Base-by-base conservation (phyloP, 2,329 filamentous ascomycete genomes). In the Chrysoporthe puriensis region DNA sequence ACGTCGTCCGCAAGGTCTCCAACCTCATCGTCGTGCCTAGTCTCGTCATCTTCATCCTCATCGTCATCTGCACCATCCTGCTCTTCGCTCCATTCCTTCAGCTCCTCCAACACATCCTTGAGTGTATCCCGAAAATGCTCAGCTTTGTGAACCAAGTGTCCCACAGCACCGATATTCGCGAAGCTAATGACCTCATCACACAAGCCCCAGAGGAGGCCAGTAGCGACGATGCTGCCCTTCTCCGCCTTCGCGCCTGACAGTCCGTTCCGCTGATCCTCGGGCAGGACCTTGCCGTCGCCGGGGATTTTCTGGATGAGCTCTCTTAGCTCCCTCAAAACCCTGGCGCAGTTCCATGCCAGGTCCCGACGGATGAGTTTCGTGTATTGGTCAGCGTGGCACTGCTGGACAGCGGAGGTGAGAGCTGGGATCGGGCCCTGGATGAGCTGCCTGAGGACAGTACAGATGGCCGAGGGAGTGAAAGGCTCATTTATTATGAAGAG, bases 21-120 rank as follows among this genome's bases (percentile, higher is more conserved):
- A 63, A 88, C 83, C 18, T 86, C 77, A n/a, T 79, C 77, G 26
- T 76, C 73, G 21, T 75, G 76, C 5, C 77, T 78, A 43, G 76
- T 77, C 21, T 77, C 79, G n/a, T 81, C 77, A 34, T 80, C 82
- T 1, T 88, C 82, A 44, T 79, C 81, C 34, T 85, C 83, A 0
- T 85, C 81, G 16, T 85, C 84, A 1, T 88, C 88, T 0, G 88
- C 88, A 3, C 88, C 86, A 0, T 86, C 84, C 11, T 87, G 85
- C 73, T 93, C 91, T 1, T 93, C 91, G 26, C 90, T 88, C 93
- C 94, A 97, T 73, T 95, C 93, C 76, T 93, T 92, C 71, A 97
- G 78, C 79, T 97, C 95, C 70, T 92, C 88, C 72, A 96, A 86
- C 0, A 93, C 91, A 80, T 97, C 95, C 73, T 92, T 87, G 34